A percentile compares a stretch with the other conserved stretches of the same genome.
Evolutionary conservation across 306 rosid genomes (phyloP).

Genomic region (Ceratonia siliqua): DNA sequence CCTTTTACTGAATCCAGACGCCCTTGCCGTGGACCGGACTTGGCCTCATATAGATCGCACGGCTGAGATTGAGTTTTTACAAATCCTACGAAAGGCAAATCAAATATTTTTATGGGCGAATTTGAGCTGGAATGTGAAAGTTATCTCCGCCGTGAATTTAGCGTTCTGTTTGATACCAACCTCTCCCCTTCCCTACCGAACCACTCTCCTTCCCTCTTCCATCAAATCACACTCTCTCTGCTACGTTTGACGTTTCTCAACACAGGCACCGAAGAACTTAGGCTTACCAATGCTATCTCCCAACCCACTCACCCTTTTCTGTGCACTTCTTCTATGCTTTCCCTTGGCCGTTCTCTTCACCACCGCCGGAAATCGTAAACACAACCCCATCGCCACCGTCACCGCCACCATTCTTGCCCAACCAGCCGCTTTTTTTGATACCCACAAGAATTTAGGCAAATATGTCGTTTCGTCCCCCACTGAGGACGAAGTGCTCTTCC

Average conservation of each 20-base stretch:
- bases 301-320: slow-evolving; percentile 50
- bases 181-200: not conserved
- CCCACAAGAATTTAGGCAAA: not conserved
- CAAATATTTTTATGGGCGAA: not conserved
- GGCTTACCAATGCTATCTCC: slow-evolving; percentile 65
- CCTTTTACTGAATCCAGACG: too few species aligned
- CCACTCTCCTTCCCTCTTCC: not conserved
- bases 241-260: not conserved
- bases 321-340: slow-evolving; percentile 58
- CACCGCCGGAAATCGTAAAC: slow-evolving; percentile 26
- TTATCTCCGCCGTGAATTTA: slow-evolving; percentile 22
- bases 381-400: not conserved
- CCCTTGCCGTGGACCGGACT: too few species aligned
- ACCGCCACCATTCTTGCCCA: not conserved
- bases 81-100: too few species aligned
- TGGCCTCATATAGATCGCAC: too few species aligned
- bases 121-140: not conserved
- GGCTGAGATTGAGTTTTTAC: too few species aligned
- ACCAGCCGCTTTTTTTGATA: not conserved
- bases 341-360: slow-evolving; percentile 65
- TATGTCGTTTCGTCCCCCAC: not conserved
- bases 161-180: not conserved
- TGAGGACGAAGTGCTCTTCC: slow-evolving; percentile 41
- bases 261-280: not conserved
- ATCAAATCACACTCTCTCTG: not conserved